Evolutionary conservation across 2,329 filamentous ascomycete genomes (phyloP), one percentile per base, ranked within the genome.

Genomic region (Alternaria atra): DNA sequence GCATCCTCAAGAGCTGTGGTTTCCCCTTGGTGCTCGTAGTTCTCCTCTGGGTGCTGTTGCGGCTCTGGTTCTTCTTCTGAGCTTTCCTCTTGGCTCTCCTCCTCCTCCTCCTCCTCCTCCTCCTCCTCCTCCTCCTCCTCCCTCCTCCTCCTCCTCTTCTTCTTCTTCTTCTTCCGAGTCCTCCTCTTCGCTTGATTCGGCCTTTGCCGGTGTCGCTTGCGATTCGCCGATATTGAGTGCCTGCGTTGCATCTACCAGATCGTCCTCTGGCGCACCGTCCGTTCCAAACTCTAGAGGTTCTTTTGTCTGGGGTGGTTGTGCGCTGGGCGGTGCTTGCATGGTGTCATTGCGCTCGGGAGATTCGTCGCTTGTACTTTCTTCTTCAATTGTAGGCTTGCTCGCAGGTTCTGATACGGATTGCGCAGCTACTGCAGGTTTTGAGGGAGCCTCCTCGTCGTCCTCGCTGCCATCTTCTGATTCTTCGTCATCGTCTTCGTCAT

Each of bases 1-100:
- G 82, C 82, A 23, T 82, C 77, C 52, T 84, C 82, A 64, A 84
- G 68, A 9, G 80, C 72, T 5, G 81, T 81, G 0, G 73, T 73
- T 51, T 82, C 80, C 40, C 82, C 79, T 58, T 85, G 82, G 60
- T 82, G 79, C 58, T 84, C 82, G 64, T 84, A 84, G 40, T 79
- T 69, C 34, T 74, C 74, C 34, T 74, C 74, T 12, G 69, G 65
- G 23, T 68, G 68, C 34, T 70, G 67, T 25, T 67, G 66, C 2
- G 63, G 40, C 6, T 52, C 50, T 4, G 48, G 37, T n/a, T 67
- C 62, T 30, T 60, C 58, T 7, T 65, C 61, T 2, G 61, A 61
- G 20, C 56, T 53, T 39, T 66, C 67, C 4, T 69, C 67, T 20
- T 81, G 80, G 59, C 81, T 81, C 20, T 76, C 67, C 39, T 73